Conservation (phyloP, 1,284 basidiomycete species). For the Salmacisia buchloeana region DNA sequence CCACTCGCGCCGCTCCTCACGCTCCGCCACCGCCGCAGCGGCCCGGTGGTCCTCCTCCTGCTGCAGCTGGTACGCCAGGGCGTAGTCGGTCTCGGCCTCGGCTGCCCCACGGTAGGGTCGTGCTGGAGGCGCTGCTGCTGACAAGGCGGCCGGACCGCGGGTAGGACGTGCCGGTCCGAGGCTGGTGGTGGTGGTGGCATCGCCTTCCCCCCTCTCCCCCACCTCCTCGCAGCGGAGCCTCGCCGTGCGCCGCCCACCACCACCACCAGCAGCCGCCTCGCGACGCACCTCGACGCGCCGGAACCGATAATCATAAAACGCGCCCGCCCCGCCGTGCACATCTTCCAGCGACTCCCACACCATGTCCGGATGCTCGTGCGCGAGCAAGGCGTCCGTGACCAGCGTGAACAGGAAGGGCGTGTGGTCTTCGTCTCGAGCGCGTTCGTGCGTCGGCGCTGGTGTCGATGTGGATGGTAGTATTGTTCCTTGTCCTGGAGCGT, state of each 20-base stretch:
- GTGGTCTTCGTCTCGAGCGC: not conserved
- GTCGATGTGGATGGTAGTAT: conserved; percentile 8
- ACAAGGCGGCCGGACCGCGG: too few relatives aligned
- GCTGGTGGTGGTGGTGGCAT: not conserved
- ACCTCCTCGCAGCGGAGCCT: not conserved
- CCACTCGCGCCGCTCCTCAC: too few relatives aligned
- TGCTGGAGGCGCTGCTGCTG: not conserved
- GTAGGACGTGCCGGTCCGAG: too few relatives aligned
- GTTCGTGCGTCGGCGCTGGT: conserved; percentile 15
- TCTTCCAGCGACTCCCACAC: conserved; percentile 85
- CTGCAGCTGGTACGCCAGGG: conserved; percentile 36
- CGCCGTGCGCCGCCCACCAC: too few relatives aligned
- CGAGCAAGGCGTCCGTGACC: conserved; percentile 73
- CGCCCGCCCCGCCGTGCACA: conserved; percentile 62
- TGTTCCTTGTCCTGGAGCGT: not conserved
- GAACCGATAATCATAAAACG: conserved; percentile 34
- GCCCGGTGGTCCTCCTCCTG: conserved; percentile 29
- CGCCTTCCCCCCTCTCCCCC: not conserved
- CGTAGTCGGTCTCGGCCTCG: conserved; percentile 34
- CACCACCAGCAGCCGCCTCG: conserved; percentile 10
- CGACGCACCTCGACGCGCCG: conserved; percentile 21
- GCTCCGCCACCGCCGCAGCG: too few relatives aligned
- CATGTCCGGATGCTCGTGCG: conserved; percentile 62
- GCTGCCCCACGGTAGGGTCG: conserved; percentile 20
- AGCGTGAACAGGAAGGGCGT: conserved; percentile 66